phyloP scores from a whole-genome alignment of 2,329 filamentous ascomycete genomes.

The Westerdykella sp. region DNA sequence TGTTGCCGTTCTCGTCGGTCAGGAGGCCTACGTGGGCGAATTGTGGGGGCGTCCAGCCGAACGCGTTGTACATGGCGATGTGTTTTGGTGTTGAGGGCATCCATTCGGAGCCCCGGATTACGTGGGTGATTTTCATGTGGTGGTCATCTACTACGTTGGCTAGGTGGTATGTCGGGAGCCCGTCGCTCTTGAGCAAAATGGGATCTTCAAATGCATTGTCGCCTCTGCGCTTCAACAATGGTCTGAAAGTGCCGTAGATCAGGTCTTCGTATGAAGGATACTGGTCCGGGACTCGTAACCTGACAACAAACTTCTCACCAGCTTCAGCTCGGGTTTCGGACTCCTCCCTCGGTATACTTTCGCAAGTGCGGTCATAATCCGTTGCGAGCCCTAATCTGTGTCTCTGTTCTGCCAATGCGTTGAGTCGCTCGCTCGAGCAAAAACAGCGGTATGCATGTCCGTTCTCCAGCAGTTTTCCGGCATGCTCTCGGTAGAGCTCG shows the following conservation, averaged over 20 bases:
- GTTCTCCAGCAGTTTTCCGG: slow-evolving; percentile 59
- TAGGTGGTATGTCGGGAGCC: slow-evolving; percentile 91
- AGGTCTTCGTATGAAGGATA: slow-evolving; percentile 67
- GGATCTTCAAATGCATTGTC: slow-evolving; percentile 64
- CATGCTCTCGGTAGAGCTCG: slow-evolving; percentile 64
- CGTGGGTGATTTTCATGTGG: slow-evolving; percentile 90
- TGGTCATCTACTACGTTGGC: slow-evolving; percentile 97
- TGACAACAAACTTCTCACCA: slow-evolving; percentile 69
- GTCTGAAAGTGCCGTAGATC: slow-evolving; percentile 59
- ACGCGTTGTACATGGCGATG: slow-evolving; percentile 49
- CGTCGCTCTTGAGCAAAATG: slow-evolving; percentile 85
- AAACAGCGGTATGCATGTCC: slow-evolving; percentile 90
- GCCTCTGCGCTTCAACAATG: slow-evolving; percentile 34
- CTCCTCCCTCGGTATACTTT: slow-evolving; percentile 58
- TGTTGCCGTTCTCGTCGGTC: slow-evolving; percentile 43
- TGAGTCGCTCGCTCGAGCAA: slow-evolving; percentile 67
- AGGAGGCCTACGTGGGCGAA: slow-evolving; percentile 48
- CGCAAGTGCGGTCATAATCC: slow-evolving; percentile 69
- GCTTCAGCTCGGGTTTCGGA: slow-evolving; percentile 62
- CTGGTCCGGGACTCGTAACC: slow-evolving; percentile 59
- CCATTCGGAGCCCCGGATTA: slow-evolving; percentile 94
- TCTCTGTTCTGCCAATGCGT: slow-evolving; percentile 58
- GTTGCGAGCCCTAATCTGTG: slow-evolving; percentile 53
- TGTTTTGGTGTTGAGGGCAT: slow-evolving; percentile 85
- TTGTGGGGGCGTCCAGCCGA: slow-evolving; percentile 43